Conservation (phyloP, 805 yeast genomes). For the Metschnikowia baotianmanensis region DNA sequence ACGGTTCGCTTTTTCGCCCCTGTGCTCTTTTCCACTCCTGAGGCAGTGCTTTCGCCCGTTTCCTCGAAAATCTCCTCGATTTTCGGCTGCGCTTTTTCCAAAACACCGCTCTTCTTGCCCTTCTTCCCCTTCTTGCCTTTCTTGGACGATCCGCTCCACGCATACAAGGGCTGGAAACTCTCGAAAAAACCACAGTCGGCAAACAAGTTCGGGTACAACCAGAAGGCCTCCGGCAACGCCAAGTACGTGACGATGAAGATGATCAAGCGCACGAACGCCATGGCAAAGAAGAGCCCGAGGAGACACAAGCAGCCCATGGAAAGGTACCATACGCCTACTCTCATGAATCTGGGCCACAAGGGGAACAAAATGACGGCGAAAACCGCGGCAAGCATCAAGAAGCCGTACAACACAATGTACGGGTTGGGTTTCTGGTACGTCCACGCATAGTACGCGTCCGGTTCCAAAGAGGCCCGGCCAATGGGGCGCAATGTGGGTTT, state of each 20-base stretch:
- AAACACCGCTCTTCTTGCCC: slow-evolving; percentile 4
- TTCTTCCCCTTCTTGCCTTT: slow-evolving; percentile 24
- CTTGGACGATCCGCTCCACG: slow-evolving; percentile 59
- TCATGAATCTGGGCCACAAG: slow-evolving; percentile 90
- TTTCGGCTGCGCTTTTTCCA: slow-evolving; percentile 1
- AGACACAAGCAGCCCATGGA: slow-evolving; percentile 75
- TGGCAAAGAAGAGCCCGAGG: slow-evolving; percentile 67
- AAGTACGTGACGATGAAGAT: slow-evolving; percentile 60
- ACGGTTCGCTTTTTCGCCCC: slow-evolving; percentile 32
- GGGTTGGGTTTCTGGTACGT: slow-evolving; percentile 71
- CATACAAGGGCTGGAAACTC: slow-evolving; percentile 87
- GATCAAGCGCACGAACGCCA: slow-evolving; percentile 78
- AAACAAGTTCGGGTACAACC: slow-evolving; percentile 95
- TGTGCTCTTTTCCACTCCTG: slow-evolving; percentile 17
- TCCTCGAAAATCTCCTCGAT: slow-evolving; percentile 5
- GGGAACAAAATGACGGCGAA: slow-evolving; percentile 78
- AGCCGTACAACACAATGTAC: slow-evolving; percentile 57
- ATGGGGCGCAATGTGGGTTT: slow-evolving; percentile 58
- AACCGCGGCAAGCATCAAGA: slow-evolving; percentile 62
- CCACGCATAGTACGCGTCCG: slow-evolving; percentile 83
- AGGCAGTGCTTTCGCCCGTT: slow-evolving; percentile 16
- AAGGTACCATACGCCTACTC: slow-evolving; percentile 86
- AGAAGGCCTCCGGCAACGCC: slow-evolving; percentile 69
- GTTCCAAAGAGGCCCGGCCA: slow-evolving; percentile 56
- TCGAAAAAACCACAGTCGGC: slow-evolving; percentile 94